Conservation (phyloP, 768 basidiomycete species). For the Botryobasidium botryosum region DNA sequence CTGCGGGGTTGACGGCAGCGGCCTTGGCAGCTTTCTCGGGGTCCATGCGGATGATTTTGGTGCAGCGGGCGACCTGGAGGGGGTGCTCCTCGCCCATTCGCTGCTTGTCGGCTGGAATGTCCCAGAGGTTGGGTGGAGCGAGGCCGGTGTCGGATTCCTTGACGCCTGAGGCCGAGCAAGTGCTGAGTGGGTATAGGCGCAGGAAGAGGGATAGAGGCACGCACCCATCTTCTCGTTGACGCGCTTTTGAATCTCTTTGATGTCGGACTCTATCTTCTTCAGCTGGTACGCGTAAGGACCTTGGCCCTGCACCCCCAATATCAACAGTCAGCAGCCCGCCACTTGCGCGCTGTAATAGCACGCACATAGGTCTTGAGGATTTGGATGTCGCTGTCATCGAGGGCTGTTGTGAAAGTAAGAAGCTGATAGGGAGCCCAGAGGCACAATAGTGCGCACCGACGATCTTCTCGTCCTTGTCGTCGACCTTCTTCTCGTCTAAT, state of each 20-base stretch:
- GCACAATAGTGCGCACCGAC: constrained; percentile 35
- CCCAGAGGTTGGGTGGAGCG: constrained; percentile 94
- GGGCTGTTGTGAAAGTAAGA: constrained; percentile 38
- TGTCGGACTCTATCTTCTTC: constrained; percentile 79
- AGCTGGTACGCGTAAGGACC: constrained; percentile 85
- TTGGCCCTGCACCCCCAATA: constrained; percentile 92
- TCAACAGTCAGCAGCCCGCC: too few species aligned
- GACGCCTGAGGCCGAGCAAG: constrained; percentile 37
- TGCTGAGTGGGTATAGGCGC: not conserved
- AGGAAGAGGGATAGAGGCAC: constrained; percentile 15
- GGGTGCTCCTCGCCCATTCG: constrained; percentile 88
- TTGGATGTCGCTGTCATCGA: constrained; percentile 97
- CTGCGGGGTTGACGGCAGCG: constrained; percentile 57
- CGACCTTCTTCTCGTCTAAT: constrained; percentile 67
- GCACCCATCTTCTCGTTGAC: constrained; percentile 95
- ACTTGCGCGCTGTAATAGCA: too few species aligned
- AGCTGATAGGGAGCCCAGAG: not conserved
- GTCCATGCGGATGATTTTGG: constrained; percentile 88
- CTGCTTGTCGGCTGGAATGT: constrained; percentile 80
- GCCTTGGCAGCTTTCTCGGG: constrained; percentile 60
- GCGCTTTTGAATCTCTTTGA: constrained; percentile 90
- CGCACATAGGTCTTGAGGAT: constrained; percentile 93
- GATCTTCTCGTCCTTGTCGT: constrained; percentile 86
- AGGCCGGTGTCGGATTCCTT: constrained; percentile 98
- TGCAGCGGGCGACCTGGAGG: constrained; percentile 92